Evolutionary conservation across 2,329 filamentous ascomycete genomes (phyloP).

Genomic region (Ceratocystis variospora): DNA sequence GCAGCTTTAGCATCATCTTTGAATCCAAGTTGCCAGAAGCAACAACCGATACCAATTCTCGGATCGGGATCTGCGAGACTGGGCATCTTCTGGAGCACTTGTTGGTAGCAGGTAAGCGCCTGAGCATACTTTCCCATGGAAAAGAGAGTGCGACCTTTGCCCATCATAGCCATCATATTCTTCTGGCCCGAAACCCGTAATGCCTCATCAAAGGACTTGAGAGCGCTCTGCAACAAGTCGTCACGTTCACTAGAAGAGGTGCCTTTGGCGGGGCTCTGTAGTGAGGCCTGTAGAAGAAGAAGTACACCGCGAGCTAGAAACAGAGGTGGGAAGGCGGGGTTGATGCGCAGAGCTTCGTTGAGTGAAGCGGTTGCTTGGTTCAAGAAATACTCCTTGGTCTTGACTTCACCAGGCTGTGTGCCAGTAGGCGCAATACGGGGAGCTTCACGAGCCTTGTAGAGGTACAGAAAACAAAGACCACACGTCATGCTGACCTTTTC

Average conservation of each 20-base stretch:
- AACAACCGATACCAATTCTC: constrained; percentile 88
- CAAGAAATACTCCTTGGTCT: constrained; percentile 87
- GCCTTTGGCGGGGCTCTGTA: constrained; percentile 51
- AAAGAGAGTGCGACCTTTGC: constrained; percentile 74
- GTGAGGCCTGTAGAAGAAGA: constrained; percentile 72
- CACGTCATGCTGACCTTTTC: constrained; percentile 77
- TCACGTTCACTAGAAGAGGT: constrained; percentile 43
- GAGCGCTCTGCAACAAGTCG: constrained; percentile 68
- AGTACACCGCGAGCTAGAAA: constrained; percentile 85
- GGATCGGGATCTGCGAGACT: constrained; percentile 85
- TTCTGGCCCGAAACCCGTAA: constrained; percentile 68
- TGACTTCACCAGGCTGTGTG: constrained; percentile 50
- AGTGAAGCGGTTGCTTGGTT: constrained; percentile 79
- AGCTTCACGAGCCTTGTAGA: constrained; percentile 78
- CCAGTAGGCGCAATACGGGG: constrained; percentile 49
- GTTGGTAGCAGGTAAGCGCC: constrained; percentile 72
- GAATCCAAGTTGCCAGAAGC: constrained; percentile 90
- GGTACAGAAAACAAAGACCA: constrained; percentile 79
- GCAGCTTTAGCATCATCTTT: constrained; percentile 83
- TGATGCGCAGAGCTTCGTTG: constrained; percentile 91
- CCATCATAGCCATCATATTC: constrained; percentile 86
- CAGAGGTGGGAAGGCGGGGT: constrained; percentile 79
- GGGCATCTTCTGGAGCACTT: constrained; percentile 72
- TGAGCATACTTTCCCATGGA: constrained; percentile 77
- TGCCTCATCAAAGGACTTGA: constrained; percentile 92